Evolutionary conservation across 2,329 filamentous ascomycete genomes (phyloP).

Genomic region (Phoma herbarum): DNA sequence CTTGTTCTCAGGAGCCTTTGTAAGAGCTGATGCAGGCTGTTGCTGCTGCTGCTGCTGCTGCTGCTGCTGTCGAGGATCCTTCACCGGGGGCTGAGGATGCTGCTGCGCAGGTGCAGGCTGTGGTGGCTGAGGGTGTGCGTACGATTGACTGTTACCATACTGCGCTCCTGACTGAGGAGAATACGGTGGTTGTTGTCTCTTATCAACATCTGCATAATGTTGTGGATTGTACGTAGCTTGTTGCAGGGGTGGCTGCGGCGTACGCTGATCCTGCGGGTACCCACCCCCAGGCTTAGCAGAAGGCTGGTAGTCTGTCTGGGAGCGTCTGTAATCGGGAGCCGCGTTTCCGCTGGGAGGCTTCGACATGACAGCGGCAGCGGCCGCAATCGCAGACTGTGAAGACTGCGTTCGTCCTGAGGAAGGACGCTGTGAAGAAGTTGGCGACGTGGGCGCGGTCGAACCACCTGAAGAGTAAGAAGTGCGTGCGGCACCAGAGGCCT

Average conservation of each 20-base stretch:
- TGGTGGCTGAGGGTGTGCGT: conserved; percentile 49
- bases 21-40: conserved; percentile 43
- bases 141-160: conserved; percentile 30
- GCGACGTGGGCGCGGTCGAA: conserved; percentile 55
- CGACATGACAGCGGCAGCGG: conserved; percentile 58
- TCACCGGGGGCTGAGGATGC: conserved; percentile 39
- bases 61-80: conserved; percentile 49
- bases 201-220: conserved; percentile 68
- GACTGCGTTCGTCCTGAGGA: conserved; percentile 60
- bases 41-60: conserved; percentile 57
- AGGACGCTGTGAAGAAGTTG: conserved; percentile 56
- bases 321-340: conserved; percentile 55
- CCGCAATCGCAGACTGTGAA: conserved; percentile 52
- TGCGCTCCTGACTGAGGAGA: conserved; percentile 17
- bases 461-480: conserved; percentile 54
- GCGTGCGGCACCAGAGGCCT: conserved; percentile 59
- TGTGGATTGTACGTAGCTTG: conserved; percentile 77
- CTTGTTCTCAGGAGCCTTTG: conserved; percentile 57
- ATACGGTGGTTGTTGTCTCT: conserved; percentile 47
- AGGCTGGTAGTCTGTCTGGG: conserved; percentile 55
- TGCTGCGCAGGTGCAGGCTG: conserved; percentile 37
- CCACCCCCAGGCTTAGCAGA: conserved; percentile 42
- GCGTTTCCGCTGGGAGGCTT: conserved; percentile 47
- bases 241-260: conserved; percentile 55
- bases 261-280: conserved; percentile 53